Conservation (phyloP, 495 filamentous ascomycete genomes). For the Neurospora sublineolata region DNA sequence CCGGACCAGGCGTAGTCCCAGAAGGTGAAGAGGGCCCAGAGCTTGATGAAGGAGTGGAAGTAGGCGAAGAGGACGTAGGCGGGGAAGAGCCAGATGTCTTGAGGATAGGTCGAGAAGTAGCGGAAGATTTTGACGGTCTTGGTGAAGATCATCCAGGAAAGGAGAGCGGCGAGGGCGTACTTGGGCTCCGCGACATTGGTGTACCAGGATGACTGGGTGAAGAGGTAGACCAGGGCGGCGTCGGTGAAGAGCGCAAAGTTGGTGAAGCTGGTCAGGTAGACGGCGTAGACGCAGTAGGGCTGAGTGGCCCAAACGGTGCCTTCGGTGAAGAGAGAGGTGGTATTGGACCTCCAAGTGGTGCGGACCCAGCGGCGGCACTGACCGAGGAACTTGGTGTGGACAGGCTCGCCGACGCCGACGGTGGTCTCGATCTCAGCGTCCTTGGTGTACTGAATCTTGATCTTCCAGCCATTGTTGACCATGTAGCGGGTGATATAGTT, state of each 20-base stretch:
- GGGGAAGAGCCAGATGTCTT: conserved; percentile 44
- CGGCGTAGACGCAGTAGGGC: conserved; percentile 51
- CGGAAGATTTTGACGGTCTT: conserved; percentile 53
- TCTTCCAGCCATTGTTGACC: conserved; percentile 44
- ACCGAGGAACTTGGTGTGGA: conserved; percentile 41
- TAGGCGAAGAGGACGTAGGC: conserved; percentile 47
- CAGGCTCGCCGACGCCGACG: conserved; percentile 30
- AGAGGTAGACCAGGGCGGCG: conserved; percentile 28
- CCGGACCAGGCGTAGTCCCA: conserved; percentile 23
- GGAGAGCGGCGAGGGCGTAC: conserved; percentile 8
- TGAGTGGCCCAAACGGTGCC: conserved; percentile 25
- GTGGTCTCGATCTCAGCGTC: conserved; percentile 50
- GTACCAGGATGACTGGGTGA: conserved; percentile 1
- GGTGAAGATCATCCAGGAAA: conserved; percentile 34
- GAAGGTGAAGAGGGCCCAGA: conserved; percentile 48
- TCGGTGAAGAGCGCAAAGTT: conserved; percentile 50
- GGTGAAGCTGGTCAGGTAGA: conserved; percentile 46
- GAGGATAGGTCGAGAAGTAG: conserved; percentile 46
- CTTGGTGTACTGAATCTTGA: conserved; percentile 48
- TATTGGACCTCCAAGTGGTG: conserved; percentile 56
- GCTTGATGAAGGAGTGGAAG: conserved; percentile 50
- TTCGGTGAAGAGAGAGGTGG: conserved; percentile 40
- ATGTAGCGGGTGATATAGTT: conserved; percentile 58
- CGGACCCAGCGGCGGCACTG: conserved; percentile 52
- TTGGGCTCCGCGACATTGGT: neutral